Percentiles rank a stretch among this genome's conserved stretches.
phyloP scores from a whole-genome alignment of 176 grass and related monocot species.

The Stipa capillata region DNA sequence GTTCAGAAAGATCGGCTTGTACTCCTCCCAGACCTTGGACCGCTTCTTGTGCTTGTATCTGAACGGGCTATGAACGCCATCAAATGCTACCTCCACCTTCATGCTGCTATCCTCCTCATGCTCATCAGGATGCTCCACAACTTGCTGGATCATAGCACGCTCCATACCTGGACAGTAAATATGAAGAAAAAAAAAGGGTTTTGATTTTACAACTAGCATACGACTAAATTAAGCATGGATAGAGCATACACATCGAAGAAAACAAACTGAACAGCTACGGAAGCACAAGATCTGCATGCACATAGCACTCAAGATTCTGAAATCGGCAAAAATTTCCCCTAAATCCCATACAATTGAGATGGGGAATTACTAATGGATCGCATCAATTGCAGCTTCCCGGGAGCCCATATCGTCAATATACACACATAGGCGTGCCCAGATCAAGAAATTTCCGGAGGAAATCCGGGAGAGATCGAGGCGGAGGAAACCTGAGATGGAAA shows the following conservation, averaged over 20 bases:
- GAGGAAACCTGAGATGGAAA: conserved; percentile 21
- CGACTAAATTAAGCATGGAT: neutral
- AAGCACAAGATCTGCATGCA: conserved; percentile 1
- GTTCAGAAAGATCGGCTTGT: conserved; percentile 43
- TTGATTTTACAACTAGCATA: neutral
- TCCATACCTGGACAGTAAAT: conserved; percentile 16
- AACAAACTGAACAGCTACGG: neutral
- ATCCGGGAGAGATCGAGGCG: conserved; percentile 2
- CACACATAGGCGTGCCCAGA: neutral
- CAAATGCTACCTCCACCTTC: conserved; percentile 16
- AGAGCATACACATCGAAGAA: neutral
- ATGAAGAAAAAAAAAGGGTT: neutral
- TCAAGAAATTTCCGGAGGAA: neutral
- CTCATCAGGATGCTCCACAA: conserved; percentile 2
- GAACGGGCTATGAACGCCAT: neutral
- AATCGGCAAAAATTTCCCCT: neutral
- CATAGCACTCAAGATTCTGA: neutral
- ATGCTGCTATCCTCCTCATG: conserved; percentile 12
- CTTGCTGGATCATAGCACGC: neutral
- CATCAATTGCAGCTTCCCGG: neutral
- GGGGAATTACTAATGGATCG: neutral
- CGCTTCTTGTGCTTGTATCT: conserved; percentile 49
- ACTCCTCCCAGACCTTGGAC: conserved; percentile 60
- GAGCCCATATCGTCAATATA: neutral
- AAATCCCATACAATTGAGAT: neutral